Evolutionary conservation across 805 yeast species (phyloP).

Genomic region (Wickerhamiella shivajii): DNA sequence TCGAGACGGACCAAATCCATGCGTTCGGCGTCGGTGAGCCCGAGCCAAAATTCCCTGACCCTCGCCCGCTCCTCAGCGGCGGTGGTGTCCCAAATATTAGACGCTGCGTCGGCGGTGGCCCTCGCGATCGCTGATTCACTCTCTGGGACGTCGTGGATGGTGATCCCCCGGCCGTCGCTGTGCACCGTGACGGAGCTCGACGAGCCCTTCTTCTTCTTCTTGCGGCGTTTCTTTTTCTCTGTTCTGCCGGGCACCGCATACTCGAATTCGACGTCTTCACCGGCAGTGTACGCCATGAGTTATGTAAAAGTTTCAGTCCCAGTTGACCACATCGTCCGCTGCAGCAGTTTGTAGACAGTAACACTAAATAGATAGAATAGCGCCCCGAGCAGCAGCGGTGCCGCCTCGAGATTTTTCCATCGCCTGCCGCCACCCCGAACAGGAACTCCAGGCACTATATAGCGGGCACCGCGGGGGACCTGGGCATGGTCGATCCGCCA

Average conservation of each 20-base stretch:
- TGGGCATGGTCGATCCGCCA: no score
- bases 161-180: constrained; percentile 54
- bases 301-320: constrained; percentile 17
- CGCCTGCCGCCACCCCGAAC: background rate
- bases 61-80: constrained; percentile 38
- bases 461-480: no score
- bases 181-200: constrained; percentile 30
- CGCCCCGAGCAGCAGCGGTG: background rate
- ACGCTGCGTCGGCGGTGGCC: constrained; percentile 1
- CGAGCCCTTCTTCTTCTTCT: constrained; percentile 12
- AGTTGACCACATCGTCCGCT: constrained; percentile 7
- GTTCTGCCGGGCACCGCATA: constrained; percentile 2
- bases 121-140: background rate
- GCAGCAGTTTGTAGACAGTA: background rate
- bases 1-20: constrained; percentile 48
- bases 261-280: constrained; percentile 3
- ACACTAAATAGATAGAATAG: background rate
- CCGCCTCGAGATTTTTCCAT: background rate
- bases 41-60: constrained; percentile 50
- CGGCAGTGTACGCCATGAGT: constrained; percentile 12
- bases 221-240: constrained; percentile 13
- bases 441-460: no score
- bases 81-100: constrained; percentile 30
- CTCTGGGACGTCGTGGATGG: constrained; percentile 40
- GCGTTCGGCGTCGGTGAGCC: constrained; percentile 45